phyloP scores from a whole-genome alignment of 1,284 basidiomycete genomes.

The Ceratobasidium sp. region DNA sequence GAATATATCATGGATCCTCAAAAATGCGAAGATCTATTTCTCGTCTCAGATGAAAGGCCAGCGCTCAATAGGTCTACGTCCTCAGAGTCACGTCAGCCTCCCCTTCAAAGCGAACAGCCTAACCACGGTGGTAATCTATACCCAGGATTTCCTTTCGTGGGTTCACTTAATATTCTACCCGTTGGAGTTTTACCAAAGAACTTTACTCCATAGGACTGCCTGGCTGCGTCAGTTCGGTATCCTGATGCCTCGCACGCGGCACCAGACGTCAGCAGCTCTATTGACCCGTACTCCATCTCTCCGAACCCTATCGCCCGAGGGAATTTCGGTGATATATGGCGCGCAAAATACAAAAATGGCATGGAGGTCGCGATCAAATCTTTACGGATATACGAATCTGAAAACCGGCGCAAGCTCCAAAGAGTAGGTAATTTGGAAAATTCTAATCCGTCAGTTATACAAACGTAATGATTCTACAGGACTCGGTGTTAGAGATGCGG shows the following conservation, averaged over 20 bases:
- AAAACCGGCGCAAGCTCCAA: not conserved
- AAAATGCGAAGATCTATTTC: conserved; percentile 26
- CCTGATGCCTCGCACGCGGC: no score
- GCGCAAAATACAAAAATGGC: not conserved
- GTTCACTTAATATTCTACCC: not conserved
- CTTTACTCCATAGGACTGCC: conserved; percentile 11
- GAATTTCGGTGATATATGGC: no score
- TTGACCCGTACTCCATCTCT: no score
- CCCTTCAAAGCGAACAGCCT: no score
- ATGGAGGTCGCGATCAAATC: not conserved
- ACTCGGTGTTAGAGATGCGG: not conserved
- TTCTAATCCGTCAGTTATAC: not conserved
- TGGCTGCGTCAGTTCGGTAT: no score
- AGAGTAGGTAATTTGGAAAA: not conserved
- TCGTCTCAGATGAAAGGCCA: not conserved
- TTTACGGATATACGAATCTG: not conserved
- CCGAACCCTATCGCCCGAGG: no score
- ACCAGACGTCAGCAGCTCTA: no score
- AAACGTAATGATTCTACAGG: not conserved
- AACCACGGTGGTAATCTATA: not conserved
- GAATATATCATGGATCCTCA: conserved; percentile 12
- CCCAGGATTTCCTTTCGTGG: conserved; percentile 18
- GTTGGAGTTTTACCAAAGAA: no score
- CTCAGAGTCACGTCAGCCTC: no score
- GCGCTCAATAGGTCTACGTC: no score